Evolutionary conservation across 2,329 filamentous ascomycete species (phyloP).

Genomic region (Calonectria multiphialidica): DNA sequence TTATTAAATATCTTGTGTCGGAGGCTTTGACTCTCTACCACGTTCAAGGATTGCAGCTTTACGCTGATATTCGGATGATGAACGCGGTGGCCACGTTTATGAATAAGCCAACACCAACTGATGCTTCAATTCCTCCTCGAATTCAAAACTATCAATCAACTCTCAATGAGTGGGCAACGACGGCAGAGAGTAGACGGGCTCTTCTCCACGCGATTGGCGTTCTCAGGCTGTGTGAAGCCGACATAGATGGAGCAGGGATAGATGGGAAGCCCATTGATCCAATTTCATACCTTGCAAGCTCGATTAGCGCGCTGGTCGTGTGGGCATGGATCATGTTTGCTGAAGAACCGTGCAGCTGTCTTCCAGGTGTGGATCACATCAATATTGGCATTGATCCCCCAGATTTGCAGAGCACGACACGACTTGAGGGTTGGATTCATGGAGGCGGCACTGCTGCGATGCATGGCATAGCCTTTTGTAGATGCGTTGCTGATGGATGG

Average conservation of each 20-base stretch:
- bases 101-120: constrained; percentile 13
- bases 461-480: constrained; percentile 47
- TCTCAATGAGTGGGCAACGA: constrained; percentile 46
- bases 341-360: constrained; percentile 43
- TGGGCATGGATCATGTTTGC: constrained; percentile 52
- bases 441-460: constrained; percentile 38
- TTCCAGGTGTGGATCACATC: constrained; percentile 38
- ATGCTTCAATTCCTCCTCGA: constrained; percentile 29
- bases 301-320: constrained; percentile 47
- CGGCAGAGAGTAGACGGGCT: constrained; percentile 46
- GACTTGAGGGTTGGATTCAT: constrained; percentile 46
- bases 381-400: constrained; percentile 37
- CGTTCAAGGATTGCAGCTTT: constrained; percentile 51
- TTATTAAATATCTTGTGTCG: constrained; percentile 47
- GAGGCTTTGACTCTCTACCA: constrained; percentile 52
- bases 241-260: constrained; percentile 31
- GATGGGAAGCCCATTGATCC: constrained; percentile 45
- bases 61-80: constrained; percentile 49
- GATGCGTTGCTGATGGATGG: constrained; percentile 43
- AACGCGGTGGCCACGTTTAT: constrained; percentile 40
- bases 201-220: constrained; percentile 50
- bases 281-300: constrained; percentile 48
- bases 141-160: constrained; percentile 37
- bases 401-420: constrained; percentile 39
- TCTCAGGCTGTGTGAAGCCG: constrained; percentile 43